These are phyloP conservation scores for Xylaria sp. DNA, from an alignment of 2,329 filamentous ascomycete genomes.

Conservation along the genomic window DNA sequence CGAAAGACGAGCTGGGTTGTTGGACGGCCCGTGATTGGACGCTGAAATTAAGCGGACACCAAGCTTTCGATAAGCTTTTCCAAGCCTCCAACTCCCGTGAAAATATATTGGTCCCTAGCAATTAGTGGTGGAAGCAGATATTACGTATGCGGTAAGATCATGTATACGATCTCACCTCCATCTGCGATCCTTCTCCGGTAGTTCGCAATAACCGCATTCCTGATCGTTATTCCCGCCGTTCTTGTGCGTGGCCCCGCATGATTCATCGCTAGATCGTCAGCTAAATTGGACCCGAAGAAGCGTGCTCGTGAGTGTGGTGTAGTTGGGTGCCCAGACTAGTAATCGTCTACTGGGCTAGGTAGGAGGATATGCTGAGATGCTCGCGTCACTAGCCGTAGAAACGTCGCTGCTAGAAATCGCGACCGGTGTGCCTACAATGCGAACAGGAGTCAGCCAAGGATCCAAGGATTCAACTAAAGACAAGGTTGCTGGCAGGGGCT, in stretches of 20 bases:
- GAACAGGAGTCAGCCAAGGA: slow-evolving; percentile 12
- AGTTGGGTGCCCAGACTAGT: background rate
- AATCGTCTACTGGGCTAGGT: background rate
- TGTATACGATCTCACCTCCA: background rate
- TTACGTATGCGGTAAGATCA: background rate
- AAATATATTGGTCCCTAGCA: background rate
- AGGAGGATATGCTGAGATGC: background rate
- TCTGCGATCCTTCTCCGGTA: background rate
- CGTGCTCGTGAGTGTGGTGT: background rate
- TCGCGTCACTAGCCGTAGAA: background rate
- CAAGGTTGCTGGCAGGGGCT: background rate
- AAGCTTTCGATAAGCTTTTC: slow-evolving; percentile 11
- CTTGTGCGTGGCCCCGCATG: background rate
- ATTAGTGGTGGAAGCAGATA: background rate
- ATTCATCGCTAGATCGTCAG: background rate
- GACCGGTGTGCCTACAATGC: background rate
- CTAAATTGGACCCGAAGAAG: background rate
- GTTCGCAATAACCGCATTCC: slow-evolving; percentile 1
- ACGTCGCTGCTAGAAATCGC: background rate
- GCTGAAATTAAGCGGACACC: background rate
- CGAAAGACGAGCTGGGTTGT: background rate
- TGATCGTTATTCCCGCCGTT: background rate
- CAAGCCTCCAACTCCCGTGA: slow-evolving; percentile 2
- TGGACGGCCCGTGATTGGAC: background rate
- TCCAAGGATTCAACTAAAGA: slow-evolving; percentile 3